Evolutionary conservation across 1,284 basidiomycete species (phyloP), one percentile per base, ranked within the genome.

Genomic region (Veloporphyrellus conicus): DNA sequence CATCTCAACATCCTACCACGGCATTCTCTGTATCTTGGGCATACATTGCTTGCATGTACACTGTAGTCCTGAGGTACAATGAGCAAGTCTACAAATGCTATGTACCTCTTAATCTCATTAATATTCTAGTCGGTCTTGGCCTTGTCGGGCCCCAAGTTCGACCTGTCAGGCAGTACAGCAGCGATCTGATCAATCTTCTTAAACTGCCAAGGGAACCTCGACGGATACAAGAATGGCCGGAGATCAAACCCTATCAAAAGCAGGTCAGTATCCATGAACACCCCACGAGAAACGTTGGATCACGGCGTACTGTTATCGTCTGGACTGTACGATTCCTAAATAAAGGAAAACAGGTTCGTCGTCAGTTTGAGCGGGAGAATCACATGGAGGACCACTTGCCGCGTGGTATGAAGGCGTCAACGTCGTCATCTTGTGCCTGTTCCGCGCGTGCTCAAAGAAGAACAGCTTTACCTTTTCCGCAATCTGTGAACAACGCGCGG

Each of bases 351-450:
- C 16, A 2, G 2, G 29, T 49, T 19, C 58, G 40, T 25, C 23
- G 23, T 25, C 23, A 25, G 8, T 25, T 20, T 5, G 10, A 7
- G 4, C 6, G 2, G 3, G 45, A 25, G 3, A 20, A 3, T 23
- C 7, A n/a, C 31, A 23, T 1, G 6, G n/a, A 39, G 35, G 43
- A 11, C 35, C 15, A 71, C 85, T 59, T 56, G 86, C 93, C 55
- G 96, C 94, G 68, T 99, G 96, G 59, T 99, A 98, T 3, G 90
- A 81, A 1, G 95, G 96, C 1, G 96, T 99, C 53, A 99, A 66
- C 0, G 94, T 99, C 9, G 96, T 99, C 95, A 99, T 99, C 80
- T 99, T 99, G 71, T 99, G 95, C 45, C 96, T 73, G 68, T 99
- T 99, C 49, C 94, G 78, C 0, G 95, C 95, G 60, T 99, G 86